phyloP scores from a whole-genome alignment of 176 grass and related monocot species.

The Eremochloa ophiuroides region DNA sequence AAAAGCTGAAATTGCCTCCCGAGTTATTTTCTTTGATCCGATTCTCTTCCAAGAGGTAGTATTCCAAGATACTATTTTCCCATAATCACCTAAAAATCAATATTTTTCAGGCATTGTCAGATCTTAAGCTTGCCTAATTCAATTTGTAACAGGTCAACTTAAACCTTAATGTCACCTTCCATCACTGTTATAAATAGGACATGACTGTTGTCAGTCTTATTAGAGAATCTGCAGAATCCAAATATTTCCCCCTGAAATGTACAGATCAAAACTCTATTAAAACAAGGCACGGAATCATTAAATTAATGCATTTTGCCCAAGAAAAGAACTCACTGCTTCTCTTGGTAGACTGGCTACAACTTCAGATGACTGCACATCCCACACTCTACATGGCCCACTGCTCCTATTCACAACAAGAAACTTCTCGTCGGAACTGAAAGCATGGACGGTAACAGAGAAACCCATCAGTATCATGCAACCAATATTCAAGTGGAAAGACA shows the following conservation, averaged over 20 bases:
- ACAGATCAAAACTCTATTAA: conserved; percentile 25
- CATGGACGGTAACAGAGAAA: conserved; percentile 4
- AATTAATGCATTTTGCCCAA: neutral
- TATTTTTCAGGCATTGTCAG: conserved; percentile 19
- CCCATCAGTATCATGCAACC: conserved; percentile 11
- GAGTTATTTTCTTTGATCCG: conserved; percentile 65
- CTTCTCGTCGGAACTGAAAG: conserved; percentile 67
- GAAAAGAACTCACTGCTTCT: conserved; percentile 57
- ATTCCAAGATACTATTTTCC: conserved; percentile 96
- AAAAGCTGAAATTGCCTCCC: conserved; percentile 90
- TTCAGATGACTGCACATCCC: conserved; percentile 66
- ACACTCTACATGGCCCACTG: conserved; percentile 76
- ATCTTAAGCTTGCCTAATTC: neutral
- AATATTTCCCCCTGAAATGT: conserved; percentile 92
- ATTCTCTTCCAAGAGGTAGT: conserved; percentile 73
- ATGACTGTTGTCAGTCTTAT: conserved; percentile 31
- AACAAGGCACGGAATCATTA: conserved; percentile 2
- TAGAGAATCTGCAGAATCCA: conserved; percentile 78
- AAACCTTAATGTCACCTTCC: conserved; percentile 60
- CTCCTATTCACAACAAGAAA: conserved; percentile 75
- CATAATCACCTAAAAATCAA: conserved; percentile 60
- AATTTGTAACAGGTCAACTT: conserved; percentile 16
- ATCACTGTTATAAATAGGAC: conserved; percentile 69
- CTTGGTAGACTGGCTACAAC: conserved; percentile 66
- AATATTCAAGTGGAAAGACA: neutral